phyloP scores from a whole-genome alignment of 2,329 filamentous ascomycete species.

The Septoria petroselini region DNA sequence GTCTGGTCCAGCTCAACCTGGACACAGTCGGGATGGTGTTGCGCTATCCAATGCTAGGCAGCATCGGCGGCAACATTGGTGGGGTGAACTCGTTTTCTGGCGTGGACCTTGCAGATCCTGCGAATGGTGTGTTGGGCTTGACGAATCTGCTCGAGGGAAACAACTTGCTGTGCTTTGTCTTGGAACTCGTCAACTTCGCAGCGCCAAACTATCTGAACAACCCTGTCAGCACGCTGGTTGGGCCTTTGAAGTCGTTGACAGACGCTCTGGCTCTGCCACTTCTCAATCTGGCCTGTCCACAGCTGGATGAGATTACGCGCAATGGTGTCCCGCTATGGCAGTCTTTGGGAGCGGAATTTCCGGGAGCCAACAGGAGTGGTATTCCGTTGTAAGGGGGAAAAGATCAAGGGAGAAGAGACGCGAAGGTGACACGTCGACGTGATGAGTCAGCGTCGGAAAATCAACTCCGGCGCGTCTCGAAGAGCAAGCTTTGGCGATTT shows the following conservation, averaged over 20 bases:
- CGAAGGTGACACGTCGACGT: no score
- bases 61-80: constrained; percentile 28
- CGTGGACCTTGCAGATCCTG: constrained; percentile 36
- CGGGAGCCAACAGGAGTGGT: constrained; percentile 24
- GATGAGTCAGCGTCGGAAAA: no score
- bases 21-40: constrained; percentile 25
- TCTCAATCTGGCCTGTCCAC: constrained; percentile 24
- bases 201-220: constrained; percentile 37
- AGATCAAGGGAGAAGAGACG: no score
- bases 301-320: constrained; percentile 23
- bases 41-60: constrained; percentile 22
- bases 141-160: constrained; percentile 20
- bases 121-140: constrained; percentile 44
- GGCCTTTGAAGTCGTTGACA: constrained; percentile 20
- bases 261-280: constrained; percentile 18
- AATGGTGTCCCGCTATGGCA: constrained; percentile 25
- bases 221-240: constrained; percentile 26
- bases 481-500: no score
- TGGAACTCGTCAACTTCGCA: constrained; percentile 37
- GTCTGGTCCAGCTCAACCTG: constrained; percentile 23
- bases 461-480: no score
- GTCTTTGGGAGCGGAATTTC: constrained; percentile 20
- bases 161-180: constrained; percentile 23
- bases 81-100: constrained; percentile 30
- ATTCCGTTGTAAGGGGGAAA: constrained; percentile 12